phyloP scores from a whole-genome alignment of 2,329 filamentous ascomycete genomes.

The Ascochyta viciae-villosae region DNA sequence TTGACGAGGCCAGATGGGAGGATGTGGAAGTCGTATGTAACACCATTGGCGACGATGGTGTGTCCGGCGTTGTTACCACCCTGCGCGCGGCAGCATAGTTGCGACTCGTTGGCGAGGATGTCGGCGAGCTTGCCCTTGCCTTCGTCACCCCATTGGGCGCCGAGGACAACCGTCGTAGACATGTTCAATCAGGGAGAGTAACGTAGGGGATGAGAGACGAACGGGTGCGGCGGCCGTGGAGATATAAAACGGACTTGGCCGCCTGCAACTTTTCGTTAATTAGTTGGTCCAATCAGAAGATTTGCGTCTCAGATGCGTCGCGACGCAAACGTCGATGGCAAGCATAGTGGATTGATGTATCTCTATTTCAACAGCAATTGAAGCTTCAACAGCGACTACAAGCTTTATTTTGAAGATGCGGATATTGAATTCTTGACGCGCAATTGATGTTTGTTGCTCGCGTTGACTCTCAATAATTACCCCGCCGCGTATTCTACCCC shows the following conservation, averaged over 20 bases:
- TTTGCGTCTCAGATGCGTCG: conserved; percentile 25
- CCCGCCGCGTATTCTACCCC: conserved; percentile 3
- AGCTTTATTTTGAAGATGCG: neutral
- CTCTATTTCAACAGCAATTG: conserved; percentile 12
- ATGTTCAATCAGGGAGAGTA: conserved; percentile 27
- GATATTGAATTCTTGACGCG: neutral
- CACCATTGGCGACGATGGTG: conserved; percentile 53
- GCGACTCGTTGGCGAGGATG: conserved; percentile 60
- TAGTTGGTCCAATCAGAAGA: conserved; percentile 30
- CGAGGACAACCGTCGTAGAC: conserved; percentile 65
- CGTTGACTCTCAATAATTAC: conserved; percentile 9
- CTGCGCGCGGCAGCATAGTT: conserved; percentile 65
- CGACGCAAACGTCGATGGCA: conserved; percentile 17
- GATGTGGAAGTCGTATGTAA: conserved; percentile 55
- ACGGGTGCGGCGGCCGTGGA: conserved; percentile 26
- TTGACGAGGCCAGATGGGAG: conserved; percentile 72
- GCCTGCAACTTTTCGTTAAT: conserved; percentile 24
- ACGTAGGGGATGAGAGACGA: conserved; percentile 4
- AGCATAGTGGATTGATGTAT: conserved; percentile 8
- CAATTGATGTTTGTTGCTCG: conserved; percentile 11
- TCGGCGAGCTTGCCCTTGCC: conserved; percentile 68
- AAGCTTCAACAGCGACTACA: neutral
- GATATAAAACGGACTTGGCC: conserved; percentile 29
- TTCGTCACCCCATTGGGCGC: conserved; percentile 68
- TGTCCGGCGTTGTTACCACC: conserved; percentile 67